phyloP scores from a whole-genome alignment of 78 protist genomes.

The Polysphondylium violaceum region DNA sequence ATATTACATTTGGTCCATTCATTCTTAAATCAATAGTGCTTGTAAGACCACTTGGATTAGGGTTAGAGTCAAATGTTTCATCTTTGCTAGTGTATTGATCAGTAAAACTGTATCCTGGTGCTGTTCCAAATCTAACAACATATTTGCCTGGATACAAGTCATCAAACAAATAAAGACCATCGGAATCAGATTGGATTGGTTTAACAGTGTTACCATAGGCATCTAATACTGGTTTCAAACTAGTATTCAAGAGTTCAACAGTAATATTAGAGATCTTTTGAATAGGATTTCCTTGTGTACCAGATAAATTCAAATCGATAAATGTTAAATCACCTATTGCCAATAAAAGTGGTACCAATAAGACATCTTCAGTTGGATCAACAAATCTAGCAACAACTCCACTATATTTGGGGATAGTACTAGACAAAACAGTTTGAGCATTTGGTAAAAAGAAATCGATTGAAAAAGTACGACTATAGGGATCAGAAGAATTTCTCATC shows the following conservation, averaged over 20 bases:
- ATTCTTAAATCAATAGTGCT: background rate
- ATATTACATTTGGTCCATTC: background rate
- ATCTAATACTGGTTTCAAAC: background rate
- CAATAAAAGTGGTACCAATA: background rate
- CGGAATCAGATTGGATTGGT: background rate
- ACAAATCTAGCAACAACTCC: background rate
- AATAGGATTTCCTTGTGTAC: constrained; percentile 2
- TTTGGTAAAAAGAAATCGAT: background rate
- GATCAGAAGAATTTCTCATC: background rate
- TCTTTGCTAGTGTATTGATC: background rate
- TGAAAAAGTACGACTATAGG: background rate
- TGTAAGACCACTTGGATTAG: constrained; percentile 1
- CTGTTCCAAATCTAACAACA: constrained; percentile 2
- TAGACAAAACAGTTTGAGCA: too few species aligned
- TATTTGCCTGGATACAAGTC: constrained; percentile 25
- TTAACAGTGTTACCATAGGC: background rate
- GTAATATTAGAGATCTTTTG: background rate
- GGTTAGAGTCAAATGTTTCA: constrained; percentile 12
- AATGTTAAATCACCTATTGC: constrained; percentile 37
- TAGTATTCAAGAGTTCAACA: background rate
- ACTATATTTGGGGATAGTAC: background rate
- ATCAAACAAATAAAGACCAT: background rate
- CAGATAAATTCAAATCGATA: background rate
- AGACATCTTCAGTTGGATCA: background rate
- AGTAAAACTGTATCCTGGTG: background rate